These are phyloP conservation scores for Neoconidiobolus thromboides DNA, from an alignment of 371 early-diverging fungal species.

Conservation along the genomic window DNA sequence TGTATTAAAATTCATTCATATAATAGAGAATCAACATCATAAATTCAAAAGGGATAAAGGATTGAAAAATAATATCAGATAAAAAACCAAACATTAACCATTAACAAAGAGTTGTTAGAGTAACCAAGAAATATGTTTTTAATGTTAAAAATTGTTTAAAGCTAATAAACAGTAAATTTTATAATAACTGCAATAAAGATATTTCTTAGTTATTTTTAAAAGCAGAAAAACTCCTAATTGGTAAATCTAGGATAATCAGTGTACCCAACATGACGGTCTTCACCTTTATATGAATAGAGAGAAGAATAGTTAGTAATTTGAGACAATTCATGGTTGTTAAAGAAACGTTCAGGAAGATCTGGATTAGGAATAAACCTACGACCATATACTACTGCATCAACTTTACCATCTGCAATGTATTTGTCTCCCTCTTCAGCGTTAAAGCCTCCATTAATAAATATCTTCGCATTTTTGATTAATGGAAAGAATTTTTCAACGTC, in stretches of 20 bases:
- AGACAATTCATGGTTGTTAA: constrained; percentile 2
- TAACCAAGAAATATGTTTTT: too few species aligned
- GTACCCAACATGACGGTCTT: neutral
- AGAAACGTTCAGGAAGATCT: constrained; percentile 1
- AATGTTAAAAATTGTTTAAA: too few species aligned
- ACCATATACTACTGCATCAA: constrained; percentile 10
- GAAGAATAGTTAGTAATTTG: neutral
- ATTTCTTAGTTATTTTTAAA: too few species aligned
- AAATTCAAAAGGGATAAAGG: too few species aligned
- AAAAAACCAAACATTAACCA: too few species aligned
- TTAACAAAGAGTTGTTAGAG: too few species aligned
- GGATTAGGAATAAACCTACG: constrained; percentile 12
- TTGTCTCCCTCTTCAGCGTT: constrained; percentile 27
- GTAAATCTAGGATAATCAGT: neutral
- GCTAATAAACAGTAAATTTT: too few species aligned
- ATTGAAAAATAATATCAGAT: too few species aligned
- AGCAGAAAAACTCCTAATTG: neutral
- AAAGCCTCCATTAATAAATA: constrained; percentile 35
- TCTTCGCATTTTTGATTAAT: constrained; percentile 33
- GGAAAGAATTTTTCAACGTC: constrained; percentile 19
- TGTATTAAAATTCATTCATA: too few species aligned
- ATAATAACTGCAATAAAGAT: too few species aligned
- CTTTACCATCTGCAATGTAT: constrained; percentile 6
- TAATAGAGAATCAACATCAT: too few species aligned
- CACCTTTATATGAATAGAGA: neutral